These are phyloP conservation scores for Euphrasia arctica DNA, from an alignment of 305 asterid genomes.

Conservation along the genomic window DNA sequence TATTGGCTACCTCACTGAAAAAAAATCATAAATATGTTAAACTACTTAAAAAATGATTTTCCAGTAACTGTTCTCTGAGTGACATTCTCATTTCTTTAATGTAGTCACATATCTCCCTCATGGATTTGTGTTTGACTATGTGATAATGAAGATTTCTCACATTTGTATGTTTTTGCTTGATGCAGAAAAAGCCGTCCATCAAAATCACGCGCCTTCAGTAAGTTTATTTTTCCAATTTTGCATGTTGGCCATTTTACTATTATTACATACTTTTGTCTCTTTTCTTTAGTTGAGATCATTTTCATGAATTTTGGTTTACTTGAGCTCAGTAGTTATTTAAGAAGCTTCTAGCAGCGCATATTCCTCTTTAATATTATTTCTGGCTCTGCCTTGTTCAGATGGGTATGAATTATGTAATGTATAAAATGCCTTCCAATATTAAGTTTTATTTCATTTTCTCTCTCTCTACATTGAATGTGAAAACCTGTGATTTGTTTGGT, in stretches of 20 bases:
- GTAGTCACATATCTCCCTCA: slow-evolving; percentile 11
- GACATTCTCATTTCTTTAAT: slow-evolving; percentile 17
- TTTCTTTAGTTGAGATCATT: slow-evolving; percentile 20
- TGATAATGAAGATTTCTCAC: slow-evolving; percentile 32
- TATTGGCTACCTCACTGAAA: background rate
- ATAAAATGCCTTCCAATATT: background rate
- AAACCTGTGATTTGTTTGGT: background rate
- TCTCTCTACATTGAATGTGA: background rate
- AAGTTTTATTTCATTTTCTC: background rate
- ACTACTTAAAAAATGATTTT: slow-evolving; percentile 16
- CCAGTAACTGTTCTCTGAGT: background rate
- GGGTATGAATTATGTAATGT: background rate
- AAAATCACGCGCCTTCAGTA: slow-evolving; percentile 47
- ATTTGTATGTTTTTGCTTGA: slow-evolving; percentile 28
- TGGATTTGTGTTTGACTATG: slow-evolving; percentile 23
- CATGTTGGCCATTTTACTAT: slow-evolving; percentile 6
- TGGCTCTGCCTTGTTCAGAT: slow-evolving; percentile 1
- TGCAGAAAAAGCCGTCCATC: slow-evolving; percentile 54
- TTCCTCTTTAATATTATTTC: background rate
- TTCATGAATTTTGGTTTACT: slow-evolving; percentile 15
- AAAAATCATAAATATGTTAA: background rate
- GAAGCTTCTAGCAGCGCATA: slow-evolving; percentile 19
- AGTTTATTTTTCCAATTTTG: slow-evolving; percentile 22
- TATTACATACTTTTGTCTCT: slow-evolving; percentile 11
- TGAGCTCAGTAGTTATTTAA: slow-evolving; percentile 6